A percentile compares a stretch with the other conserved stretches of the same genome.
These are phyloP conservation scores for Aspergillaceae sp. DNA, from an alignment of 2,329 filamentous ascomycete species.

Conservation along the genomic window DNA sequence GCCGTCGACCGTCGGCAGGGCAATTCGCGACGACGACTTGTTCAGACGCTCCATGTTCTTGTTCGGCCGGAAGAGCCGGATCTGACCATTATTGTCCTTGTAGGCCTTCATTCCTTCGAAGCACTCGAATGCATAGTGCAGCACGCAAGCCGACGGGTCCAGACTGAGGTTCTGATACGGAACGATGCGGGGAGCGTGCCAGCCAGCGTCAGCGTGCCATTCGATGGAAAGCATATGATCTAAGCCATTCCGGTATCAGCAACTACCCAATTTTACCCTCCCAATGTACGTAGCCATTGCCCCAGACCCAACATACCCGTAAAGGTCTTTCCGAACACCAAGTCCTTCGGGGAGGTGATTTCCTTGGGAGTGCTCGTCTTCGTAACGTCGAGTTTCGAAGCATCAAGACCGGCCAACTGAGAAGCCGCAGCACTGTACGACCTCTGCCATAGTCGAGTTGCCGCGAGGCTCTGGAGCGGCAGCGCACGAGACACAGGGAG, in stretches of 20 bases:
- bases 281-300: background rate
- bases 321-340: conserved; percentile 85
- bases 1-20: conserved; percentile 75
- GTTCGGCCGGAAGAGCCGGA: conserved; percentile 86
- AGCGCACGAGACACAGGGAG: conserved; percentile 15
- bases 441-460: conserved; percentile 39
- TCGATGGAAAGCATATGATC: conserved; percentile 96
- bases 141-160: conserved; percentile 91
- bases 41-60: conserved; percentile 96
- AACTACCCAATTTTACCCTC: background rate
- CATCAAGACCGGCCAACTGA: conserved; percentile 59
- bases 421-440: conserved; percentile 37
- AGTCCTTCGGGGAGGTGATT: conserved; percentile 64
- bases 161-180: conserved; percentile 97
- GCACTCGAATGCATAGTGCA: conserved; percentile 97
- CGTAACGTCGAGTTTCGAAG: conserved; percentile 64
- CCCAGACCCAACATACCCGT: conserved; percentile 54
- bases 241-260: conserved; percentile 32
- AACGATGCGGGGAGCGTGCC: conserved; percentile 72
- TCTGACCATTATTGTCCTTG: conserved; percentile 68
- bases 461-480: conserved; percentile 15
- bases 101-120: conserved; percentile 99
- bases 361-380: conserved; percentile 68
- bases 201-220: conserved; percentile 80
- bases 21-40: conserved; percentile 82